A percentile compares a stretch with the other conserved stretches of the same genome.
Conservation (phyloP, 2,329 filamentous ascomycete species). For the Coniella lustricola region DNA sequence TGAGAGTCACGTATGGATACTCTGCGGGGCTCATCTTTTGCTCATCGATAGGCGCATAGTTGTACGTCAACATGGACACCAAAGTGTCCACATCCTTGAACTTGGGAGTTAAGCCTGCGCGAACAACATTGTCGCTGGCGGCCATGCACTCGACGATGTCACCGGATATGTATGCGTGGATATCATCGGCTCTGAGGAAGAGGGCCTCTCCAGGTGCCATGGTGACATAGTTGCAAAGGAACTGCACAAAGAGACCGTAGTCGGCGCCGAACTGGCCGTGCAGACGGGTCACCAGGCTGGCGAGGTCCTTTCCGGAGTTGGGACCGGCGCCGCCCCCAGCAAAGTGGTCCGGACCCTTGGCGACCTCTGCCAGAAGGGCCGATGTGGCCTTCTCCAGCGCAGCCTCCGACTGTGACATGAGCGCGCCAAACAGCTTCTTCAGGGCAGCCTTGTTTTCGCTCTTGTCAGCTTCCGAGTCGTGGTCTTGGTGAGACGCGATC, state of each 20-base stretch:
- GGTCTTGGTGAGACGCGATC: slow-evolving; percentile 36
- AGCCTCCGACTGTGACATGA: slow-evolving; percentile 72
- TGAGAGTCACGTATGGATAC: slow-evolving; percentile 80
- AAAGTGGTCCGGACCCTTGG: slow-evolving; percentile 63
- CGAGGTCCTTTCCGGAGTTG: slow-evolving; percentile 61
- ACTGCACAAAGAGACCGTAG: slow-evolving; percentile 88
- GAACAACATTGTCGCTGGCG: slow-evolving; percentile 95
- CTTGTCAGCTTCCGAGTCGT: slow-evolving; percentile 28
- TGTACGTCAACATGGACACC: slow-evolving; percentile 88
- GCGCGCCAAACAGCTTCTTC: slow-evolving; percentile 63
- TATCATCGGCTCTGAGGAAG: slow-evolving; percentile 93
- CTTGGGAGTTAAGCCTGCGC: slow-evolving; percentile 94
- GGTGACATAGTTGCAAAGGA: slow-evolving; percentile 94
- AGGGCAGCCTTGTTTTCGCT: slow-evolving; percentile 70
- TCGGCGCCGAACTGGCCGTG: slow-evolving; percentile 82
- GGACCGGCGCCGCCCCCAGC: slow-evolving; percentile 64
- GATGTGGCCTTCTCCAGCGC: slow-evolving; percentile 58
- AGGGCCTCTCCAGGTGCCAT: slow-evolving; percentile 86
- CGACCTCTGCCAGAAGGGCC: slow-evolving; percentile 63
- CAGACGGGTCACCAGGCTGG: slow-evolving; percentile 69
- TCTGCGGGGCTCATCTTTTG: slow-evolving; percentile 86
- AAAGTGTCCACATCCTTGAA: slow-evolving; percentile 94
- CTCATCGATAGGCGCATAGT: slow-evolving; percentile 85
- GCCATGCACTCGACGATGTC: slow-evolving; percentile 99
- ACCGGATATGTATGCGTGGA: slow-evolving; percentile 87